phyloP scores from a whole-genome alignment of 345 rosid species.

The Gynandropsis gynandra region DNA sequence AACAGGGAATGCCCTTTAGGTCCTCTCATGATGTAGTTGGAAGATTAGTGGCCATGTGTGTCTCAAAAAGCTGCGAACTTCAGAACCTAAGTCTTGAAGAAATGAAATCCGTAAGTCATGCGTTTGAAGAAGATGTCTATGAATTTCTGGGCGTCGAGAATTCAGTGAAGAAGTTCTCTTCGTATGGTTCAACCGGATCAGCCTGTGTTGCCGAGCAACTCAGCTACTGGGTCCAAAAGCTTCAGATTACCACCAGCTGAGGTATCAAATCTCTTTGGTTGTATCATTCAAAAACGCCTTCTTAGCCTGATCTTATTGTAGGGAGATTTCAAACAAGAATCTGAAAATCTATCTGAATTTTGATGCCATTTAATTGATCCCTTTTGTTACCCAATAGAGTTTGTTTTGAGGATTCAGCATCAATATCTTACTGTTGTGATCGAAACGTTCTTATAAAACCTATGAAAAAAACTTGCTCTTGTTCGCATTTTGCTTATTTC shows the following conservation, averaged over 20 bases:
- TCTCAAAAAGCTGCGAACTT: slow-evolving; percentile 62
- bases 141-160: slow-evolving; percentile 74
- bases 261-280: too few species aligned
- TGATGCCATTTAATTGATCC: too few species aligned
- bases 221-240: slow-evolving; percentile 55
- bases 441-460: too few species aligned
- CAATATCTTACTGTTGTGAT: too few species aligned
- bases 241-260: slow-evolving; percentile 24
- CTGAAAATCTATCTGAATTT: too few species aligned
- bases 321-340: too few species aligned
- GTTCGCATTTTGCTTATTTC: too few species aligned
- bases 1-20: slow-evolving; percentile 85
- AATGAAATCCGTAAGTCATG: slow-evolving; percentile 49
- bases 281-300: too few species aligned
- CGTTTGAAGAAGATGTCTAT: slow-evolving; percentile 64
- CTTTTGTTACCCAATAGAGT: too few species aligned
- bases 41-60: slow-evolving; percentile 73
- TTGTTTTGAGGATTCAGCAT: too few species aligned
- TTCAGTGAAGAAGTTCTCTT: slow-evolving; percentile 69
- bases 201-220: slow-evolving; percentile 58
- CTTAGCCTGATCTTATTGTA: too few species aligned
- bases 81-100: slow-evolving; percentile 66
- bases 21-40: slow-evolving; percentile 94
- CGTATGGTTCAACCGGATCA: slow-evolving; percentile 73
- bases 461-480: too few species aligned